These are phyloP conservation scores for Zoysia pacifica DNA, from an alignment of 176 grass and related monocot genomes.

Conservation along the genomic window DNA sequence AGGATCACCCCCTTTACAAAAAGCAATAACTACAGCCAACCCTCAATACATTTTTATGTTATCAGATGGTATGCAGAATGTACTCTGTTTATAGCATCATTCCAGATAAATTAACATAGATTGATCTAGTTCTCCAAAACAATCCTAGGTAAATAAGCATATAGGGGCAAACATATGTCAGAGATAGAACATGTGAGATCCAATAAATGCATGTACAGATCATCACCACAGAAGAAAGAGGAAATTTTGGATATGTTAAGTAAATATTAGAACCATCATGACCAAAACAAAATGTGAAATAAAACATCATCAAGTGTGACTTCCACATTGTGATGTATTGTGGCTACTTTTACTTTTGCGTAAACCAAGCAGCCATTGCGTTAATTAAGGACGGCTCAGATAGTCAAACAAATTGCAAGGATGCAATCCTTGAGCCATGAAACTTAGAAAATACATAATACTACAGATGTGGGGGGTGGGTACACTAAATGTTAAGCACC, in stretches of 20 bases:
- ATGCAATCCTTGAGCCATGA: neutral
- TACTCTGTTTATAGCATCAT: neutral
- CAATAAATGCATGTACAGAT: neutral
- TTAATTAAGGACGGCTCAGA: neutral
- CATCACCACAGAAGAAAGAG: neutral
- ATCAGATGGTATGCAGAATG: neutral
- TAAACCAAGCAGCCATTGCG: neutral
- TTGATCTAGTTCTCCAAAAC: conserved; percentile 18
- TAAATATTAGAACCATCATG: conserved; percentile 11
- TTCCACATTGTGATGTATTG: conserved; percentile 5
- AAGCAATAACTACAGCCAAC: neutral
- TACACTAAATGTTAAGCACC: neutral
- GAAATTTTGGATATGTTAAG: neutral
- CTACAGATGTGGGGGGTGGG: neutral
- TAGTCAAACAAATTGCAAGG: neutral
- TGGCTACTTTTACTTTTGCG: neutral
- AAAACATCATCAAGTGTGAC: neutral
- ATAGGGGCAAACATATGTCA: neutral
- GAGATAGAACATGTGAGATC: neutral
- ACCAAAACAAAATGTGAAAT: neutral
- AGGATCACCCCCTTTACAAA: neutral
- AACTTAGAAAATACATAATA: neutral
- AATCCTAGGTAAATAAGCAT: neutral
- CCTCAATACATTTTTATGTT: neutral
- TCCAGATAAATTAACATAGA: neutral